A percentile compares a stretch with the other conserved stretches of the same genome.
phyloP scores from a whole-genome alignment of 2,329 filamentous ascomycete genomes.

The Aspergillus sp. region DNA sequence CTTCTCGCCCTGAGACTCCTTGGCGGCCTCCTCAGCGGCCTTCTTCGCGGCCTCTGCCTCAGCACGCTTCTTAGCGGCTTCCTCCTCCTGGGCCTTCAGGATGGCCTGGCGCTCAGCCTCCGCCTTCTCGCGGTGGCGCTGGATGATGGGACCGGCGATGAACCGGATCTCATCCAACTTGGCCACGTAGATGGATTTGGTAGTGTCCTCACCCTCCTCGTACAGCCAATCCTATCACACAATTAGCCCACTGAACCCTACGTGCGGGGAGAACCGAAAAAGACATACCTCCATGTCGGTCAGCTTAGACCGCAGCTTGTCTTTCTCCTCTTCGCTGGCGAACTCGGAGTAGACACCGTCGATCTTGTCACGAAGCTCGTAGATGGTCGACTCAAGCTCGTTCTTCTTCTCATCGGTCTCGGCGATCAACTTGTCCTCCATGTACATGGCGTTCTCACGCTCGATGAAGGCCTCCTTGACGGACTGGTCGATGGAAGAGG shows the following conservation, averaged over 20 bases:
- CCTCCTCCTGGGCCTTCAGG: conserved; percentile 64
- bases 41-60: conserved; percentile 73
- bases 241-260: conserved; percentile 18
- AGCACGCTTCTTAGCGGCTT: conserved; percentile 59
- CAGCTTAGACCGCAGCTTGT: conserved; percentile 78
- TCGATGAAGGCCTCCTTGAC: conserved; percentile 69
- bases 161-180: conserved; percentile 96
- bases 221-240: conserved; percentile 88
- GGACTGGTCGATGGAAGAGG: conserved; percentile 70
- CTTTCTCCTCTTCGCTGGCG: conserved; percentile 87
- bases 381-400: conserved; percentile 96
- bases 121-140: conserved; percentile 92
- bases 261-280: not conserved
- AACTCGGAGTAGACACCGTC: conserved; percentile 89
- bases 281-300: conserved; percentile 76
- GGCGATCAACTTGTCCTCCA: conserved; percentile 97
- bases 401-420: conserved; percentile 99
- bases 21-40: conserved; percentile 50
- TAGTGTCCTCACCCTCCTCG: conserved; percentile 91
- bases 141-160: conserved; percentile 84
- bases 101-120: conserved; percentile 79
- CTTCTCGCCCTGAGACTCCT: conserved; percentile 37
- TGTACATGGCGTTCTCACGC: conserved; percentile 85
- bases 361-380: conserved; percentile 92
- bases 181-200: conserved; percentile 87